Base-by-base conservation (phyloP, 1,284 basidiomycete genomes). In the Rhodotorula sp. region DNA sequence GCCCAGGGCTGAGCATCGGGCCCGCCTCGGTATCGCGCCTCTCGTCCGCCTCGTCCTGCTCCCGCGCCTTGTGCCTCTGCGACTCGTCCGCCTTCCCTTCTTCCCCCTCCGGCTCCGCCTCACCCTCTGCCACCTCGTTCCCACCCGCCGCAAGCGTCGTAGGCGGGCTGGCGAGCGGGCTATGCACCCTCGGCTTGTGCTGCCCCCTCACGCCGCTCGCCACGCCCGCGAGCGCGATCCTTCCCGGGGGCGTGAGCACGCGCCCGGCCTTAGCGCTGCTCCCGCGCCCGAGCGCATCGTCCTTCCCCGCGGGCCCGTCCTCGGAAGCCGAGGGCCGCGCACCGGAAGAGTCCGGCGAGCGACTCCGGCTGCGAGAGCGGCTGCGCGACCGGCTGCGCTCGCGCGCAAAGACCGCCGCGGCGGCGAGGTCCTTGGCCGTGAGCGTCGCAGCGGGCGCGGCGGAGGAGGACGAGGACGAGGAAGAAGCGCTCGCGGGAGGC, bases 101-200 rank as follows among this genome's bases (percentile, higher is more conserved):
- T 25, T 41, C 34, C 16, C 23, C 52, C 21, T 54, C 44, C 34
- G 48, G 19, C 34, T 64, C 63, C 7, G 14, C 62, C 25, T 48
- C 63, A 1, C 34, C 34, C 46, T 13, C 46, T 13, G 23, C 46
- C 21, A 2, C 45, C 14, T 34, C 54, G 16, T 10, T 10, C 25
- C 23, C 45, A 7, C 23, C 19, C 49, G 9, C 46, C 54, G 34
- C 34, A 2, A 34, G 34, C 34, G 34, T 34, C 34, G 34, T 34
- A 5, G 34, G 34, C 34, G 54, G 46, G 10, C 64, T 44, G 48
- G 64, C 55, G 23, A 65, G 25, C 55, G 64, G 64, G 48, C 46
- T 50, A 19, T 57, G 64, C 46, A 65, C 55, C 48, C 54, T 57
- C 55, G 63, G 63, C 14, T n/a, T 7, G 25, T 46, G 45, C 44